Percentiles rank a stretch among this genome's conserved stretches.
Conservation (phyloP, 1,139 yeast species). For the Taiozyma onychis region DNA sequence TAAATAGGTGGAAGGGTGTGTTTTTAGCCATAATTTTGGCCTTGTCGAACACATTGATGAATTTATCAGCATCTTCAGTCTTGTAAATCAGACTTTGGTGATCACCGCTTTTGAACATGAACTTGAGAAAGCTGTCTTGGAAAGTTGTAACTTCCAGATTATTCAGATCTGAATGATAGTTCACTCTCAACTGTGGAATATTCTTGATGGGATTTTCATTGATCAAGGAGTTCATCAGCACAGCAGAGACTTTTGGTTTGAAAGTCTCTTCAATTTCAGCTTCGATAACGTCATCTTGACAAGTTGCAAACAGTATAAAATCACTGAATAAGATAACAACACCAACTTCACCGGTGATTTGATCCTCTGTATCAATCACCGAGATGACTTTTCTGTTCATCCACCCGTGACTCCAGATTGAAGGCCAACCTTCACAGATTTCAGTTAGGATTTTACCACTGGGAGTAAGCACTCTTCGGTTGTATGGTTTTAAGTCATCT, state of each 20-base stretch:
- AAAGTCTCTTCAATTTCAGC: constrained; percentile 29
- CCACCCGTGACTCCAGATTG: constrained; percentile 86
- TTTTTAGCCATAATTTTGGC: constrained; percentile 74
- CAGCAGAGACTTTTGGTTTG: constrained; percentile 65
- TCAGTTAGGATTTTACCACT: constrained; percentile 86
- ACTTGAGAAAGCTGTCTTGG: constrained; percentile 29
- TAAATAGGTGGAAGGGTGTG: constrained; percentile 84
- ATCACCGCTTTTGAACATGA: constrained; percentile 20
- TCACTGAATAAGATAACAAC: constrained; percentile 79
- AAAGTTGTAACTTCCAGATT: constrained; percentile 45
- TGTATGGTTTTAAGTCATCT: constrained; percentile 41
- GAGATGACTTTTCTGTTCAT: constrained; percentile 78
- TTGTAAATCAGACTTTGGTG: constrained; percentile 21
- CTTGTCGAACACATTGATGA: constrained; percentile 66
- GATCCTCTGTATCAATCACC: constrained; percentile 56
- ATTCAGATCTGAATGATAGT: constrained; percentile 62
- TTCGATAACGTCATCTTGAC: constrained; percentile 23
- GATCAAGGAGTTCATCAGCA: constrained; percentile 82
- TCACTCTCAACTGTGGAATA: constrained; percentile 65
- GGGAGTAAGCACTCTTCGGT: constrained; percentile 76
- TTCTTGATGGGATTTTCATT: constrained; percentile 76
- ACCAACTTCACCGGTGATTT: constrained; percentile 36
- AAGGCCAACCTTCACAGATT: constrained; percentile 82
- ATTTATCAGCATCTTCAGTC: constrained; percentile 35
- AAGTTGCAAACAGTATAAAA: constrained; percentile 55